Conservation (phyloP, 192 early-diverging fungal species). For the Gigaspora rosea region DNA sequence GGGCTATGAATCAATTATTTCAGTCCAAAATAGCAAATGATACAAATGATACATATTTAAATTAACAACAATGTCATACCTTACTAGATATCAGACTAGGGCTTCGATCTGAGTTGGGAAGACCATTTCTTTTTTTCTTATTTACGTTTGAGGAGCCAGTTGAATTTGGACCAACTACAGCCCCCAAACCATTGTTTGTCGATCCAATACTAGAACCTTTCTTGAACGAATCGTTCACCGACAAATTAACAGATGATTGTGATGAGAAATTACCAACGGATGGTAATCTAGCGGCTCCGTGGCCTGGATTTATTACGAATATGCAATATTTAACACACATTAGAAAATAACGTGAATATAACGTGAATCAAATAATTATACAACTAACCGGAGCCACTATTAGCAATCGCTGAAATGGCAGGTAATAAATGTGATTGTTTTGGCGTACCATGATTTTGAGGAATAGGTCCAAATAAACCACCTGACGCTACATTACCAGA, state of each 20-base stretch:
- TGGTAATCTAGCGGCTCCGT: constrained; percentile 47
- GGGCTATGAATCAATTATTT: constrained; percentile 16
- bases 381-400: constrained; percentile 52
- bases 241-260: constrained; percentile 18
- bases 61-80: constrained; percentile 7
- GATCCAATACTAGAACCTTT: constrained; percentile 7
- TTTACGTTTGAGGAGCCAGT: background rate
- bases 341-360: background rate
- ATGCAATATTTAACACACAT: too few relatives aligned
- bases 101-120: constrained; percentile 15
- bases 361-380: background rate
- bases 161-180: background rate
- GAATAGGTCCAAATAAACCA: constrained; percentile 44
- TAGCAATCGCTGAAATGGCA: constrained; percentile 46
- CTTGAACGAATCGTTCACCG: constrained; percentile 11
- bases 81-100: constrained; percentile 1
- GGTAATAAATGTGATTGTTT: constrained; percentile 43
- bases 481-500: constrained; percentile 55
- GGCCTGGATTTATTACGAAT: background rate
- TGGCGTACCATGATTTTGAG: constrained; percentile 42
- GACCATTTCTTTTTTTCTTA: constrained; percentile 31
- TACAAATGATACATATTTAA: background rate
- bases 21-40: background rate
- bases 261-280: constrained; percentile 61
- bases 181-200: background rate